Conservation (phyloP, 768 basidiomycete genomes). For the Termitomyces titanicus region DNA sequence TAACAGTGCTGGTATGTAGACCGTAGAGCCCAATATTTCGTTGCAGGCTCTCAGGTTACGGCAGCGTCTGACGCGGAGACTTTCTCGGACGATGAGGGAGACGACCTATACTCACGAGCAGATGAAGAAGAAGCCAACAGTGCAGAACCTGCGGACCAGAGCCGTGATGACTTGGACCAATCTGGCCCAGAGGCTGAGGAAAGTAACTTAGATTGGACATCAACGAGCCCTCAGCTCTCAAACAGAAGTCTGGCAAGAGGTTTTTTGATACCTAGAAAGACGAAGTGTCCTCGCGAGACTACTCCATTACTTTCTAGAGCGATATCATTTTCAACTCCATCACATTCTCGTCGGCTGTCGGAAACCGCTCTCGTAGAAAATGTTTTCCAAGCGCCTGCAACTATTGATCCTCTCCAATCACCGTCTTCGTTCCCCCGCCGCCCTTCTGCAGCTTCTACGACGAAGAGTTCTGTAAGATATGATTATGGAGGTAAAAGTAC, state of each 20-base stretch:
- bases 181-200: slow-evolving; percentile 21
- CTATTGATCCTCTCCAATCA: neutral
- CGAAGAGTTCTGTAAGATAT: slow-evolving; percentile 24
- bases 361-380: neutral
- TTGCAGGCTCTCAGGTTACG: slow-evolving; percentile 56
- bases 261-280: neutral
- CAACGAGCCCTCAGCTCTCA: neutral
- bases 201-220: neutral
- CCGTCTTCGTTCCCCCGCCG: slow-evolving; percentile 19
- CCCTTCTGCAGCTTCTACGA: slow-evolving; percentile 29
- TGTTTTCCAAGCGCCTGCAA: neutral
- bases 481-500: slow-evolving; percentile 57
- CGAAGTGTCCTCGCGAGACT: slow-evolving; percentile 16
- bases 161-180: slow-evolving; percentile 15
- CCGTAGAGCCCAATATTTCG: slow-evolving; percentile 63
- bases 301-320: slow-evolving; percentile 34
- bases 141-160: slow-evolving; percentile 9
- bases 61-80: slow-evolving; percentile 37
- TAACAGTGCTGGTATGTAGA: slow-evolving; percentile 35
- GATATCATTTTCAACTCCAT: slow-evolving; percentile 23
- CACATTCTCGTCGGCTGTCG: slow-evolving; percentile 12
- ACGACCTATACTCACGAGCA: slow-evolving; percentile 16
- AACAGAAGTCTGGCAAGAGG: neutral
- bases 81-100: slow-evolving; percentile 38
- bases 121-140: slow-evolving; percentile 17